Evolutionary conservation across 2,329 filamentous ascomycete species (phyloP).

Genomic region (Zymoseptoria brevis): DNA sequence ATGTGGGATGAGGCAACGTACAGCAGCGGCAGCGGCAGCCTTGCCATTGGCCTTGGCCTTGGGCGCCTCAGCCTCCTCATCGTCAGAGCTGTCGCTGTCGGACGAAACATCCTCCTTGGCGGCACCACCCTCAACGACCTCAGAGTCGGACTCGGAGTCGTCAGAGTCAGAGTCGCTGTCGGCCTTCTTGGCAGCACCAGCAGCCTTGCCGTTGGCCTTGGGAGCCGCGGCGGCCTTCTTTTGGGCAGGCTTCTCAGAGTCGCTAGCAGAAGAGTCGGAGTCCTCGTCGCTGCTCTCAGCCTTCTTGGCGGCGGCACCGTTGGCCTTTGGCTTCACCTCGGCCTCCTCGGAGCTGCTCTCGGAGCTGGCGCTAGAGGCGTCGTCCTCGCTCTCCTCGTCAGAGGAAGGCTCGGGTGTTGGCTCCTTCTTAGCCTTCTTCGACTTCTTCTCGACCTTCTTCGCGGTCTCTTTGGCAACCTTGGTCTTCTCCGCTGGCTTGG

Average conservation of each 20-base stretch:
- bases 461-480: conserved; percentile 49
- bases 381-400: conserved; percentile 29
- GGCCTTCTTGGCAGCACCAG: conserved; percentile 9
- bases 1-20: not conserved
- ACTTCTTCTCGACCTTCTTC: conserved; percentile 31
- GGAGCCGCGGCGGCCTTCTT: conserved; percentile 12
- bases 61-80: conserved; percentile 19
- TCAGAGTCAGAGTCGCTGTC: conserved; percentile 19
- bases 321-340: conserved; percentile 19
- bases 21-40: conserved; percentile 23
- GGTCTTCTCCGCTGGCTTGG: conserved; percentile 57
- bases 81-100: conserved; percentile 23
- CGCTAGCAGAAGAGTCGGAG: conserved; percentile 25
- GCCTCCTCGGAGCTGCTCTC: conserved; percentile 33
- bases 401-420: conserved; percentile 39
- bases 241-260: conserved; percentile 20
- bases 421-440: conserved; percentile 44
- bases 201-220: conserved; percentile 26
- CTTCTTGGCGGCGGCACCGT: conserved; percentile 20
- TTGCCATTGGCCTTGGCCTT: conserved; percentile 32
- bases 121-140: conserved; percentile 24
- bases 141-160: conserved; percentile 24
- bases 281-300: conserved; percentile 14
- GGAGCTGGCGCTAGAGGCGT: conserved; percentile 27
- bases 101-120: conserved; percentile 5